Base-by-base conservation (phyloP, 495 filamentous ascomycete species). In the Tetracladium marchalianum region DNA sequence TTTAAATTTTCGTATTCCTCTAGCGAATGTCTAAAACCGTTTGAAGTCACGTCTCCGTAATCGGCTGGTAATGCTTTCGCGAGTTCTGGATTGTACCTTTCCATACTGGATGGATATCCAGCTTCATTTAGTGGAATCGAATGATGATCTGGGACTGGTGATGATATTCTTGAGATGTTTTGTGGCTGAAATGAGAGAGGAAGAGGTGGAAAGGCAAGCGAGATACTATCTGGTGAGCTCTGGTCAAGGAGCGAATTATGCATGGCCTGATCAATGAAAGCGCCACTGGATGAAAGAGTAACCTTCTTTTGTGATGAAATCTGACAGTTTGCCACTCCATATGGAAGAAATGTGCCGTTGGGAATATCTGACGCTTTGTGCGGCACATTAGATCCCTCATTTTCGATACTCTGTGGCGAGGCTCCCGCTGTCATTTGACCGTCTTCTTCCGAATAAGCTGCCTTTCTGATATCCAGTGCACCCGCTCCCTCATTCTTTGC, bases 161-260 rank as follows among this genome's bases (percentile, higher is more conserved):
- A 48, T 3, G 41, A 44, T n/a, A 66, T 56, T 52, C 64, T n/a
- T 54, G 66, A 61, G 57, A 66, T 36, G 63, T 66, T 50, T 9
- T 54, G 50, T 9, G 52, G 61, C 45, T 65, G 60, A 35, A 66
- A 62, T 0, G 60, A 51, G 5, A 55, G 49, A 2, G 64, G 64
- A 2, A 66, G 55, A 8, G 64, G 64, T 38, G 62, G 64, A 32
- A 62, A 66, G 0, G 64, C 64, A 4, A 66, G 43, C 13, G 60
- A 59, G 36, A 65, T 56, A 19, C 55, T 48, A n/a, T 44, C 41
- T 11, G 47, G 51, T 11, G 52, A 45, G 17, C 57, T 52, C 35
- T 51, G 22, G 7, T 27, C 22, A 7, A 27, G 22, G 22, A 27
- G 22, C 7, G 22, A 27, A 27, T 3, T 27, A 27, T 27, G 3